Conservation (phyloP, 306 rosid genomes). For the Lathyrus aphaca region DNA sequence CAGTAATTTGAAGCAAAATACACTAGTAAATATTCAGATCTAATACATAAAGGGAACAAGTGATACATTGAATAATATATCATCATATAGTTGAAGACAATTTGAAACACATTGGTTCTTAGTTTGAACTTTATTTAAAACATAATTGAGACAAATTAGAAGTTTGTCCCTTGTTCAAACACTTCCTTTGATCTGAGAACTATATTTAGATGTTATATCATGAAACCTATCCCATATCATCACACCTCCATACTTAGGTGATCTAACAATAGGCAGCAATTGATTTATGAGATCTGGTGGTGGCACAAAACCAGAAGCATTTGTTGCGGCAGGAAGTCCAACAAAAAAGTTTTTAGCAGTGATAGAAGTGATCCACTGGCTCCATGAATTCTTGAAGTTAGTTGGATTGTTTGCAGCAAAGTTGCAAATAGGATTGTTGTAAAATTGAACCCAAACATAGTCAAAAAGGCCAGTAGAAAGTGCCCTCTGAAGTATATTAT, state of each 20-base stretch:
- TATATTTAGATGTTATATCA: conserved; percentile 47
- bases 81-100: not conserved
- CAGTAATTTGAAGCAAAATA: not conserved
- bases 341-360: conserved; percentile 17
- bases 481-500: conserved; percentile 39
- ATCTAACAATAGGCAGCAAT: conserved; percentile 49
- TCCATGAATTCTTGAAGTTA: conserved; percentile 36
- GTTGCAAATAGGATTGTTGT: conserved; percentile 37
- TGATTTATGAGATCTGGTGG: conserved; percentile 40
- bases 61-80: not conserved
- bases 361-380: conserved; percentile 26
- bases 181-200: conserved; percentile 30
- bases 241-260: conserved; percentile 59
- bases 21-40: not conserved
- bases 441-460: conserved; percentile 56
- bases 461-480: conserved; percentile 51
- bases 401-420: conserved; percentile 28
- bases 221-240: conserved; percentile 56
- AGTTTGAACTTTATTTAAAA: conserved; percentile 7
- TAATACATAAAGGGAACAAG: not conserved
- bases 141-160: not conserved
- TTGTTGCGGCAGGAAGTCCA: conserved; percentile 47
- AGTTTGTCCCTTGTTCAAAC: conserved; percentile 26
- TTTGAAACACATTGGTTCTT: not conserved
- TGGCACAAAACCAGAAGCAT: conserved; percentile 55